Conservation (phyloP, 441 rosid genomes). For the Breynia disticha region DNA sequence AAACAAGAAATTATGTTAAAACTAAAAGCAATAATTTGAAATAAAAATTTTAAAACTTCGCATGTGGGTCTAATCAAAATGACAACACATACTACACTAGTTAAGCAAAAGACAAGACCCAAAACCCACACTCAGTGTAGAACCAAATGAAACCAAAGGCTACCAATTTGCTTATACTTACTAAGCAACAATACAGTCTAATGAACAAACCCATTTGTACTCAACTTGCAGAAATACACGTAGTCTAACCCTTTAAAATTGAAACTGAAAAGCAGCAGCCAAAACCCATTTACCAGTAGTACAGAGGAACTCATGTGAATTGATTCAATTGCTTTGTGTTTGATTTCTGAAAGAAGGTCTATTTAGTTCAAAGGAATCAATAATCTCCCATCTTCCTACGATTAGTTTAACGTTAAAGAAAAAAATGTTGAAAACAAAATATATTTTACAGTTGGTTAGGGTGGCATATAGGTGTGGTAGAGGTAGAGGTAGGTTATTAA, state of each 20-base stretch:
- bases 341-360: no score
- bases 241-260: background rate
- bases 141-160: conserved; percentile 31
- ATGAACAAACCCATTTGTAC: conserved; percentile 16
- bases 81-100: conserved; percentile 10
- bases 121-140: conserved; percentile 46
- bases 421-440: no score
- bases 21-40: background rate
- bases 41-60: conserved; percentile 24
- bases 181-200: conserved; percentile 12
- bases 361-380: no score
- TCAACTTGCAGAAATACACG: background rate
- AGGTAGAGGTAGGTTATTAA: no score
- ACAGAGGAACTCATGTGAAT: no score
- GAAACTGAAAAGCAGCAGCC: no score
- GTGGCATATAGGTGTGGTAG: no score
- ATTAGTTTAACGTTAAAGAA: no score
- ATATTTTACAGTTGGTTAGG: no score
- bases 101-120: conserved; percentile 31
- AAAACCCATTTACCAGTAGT: no score
- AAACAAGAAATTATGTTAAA: conserved; percentile 12
- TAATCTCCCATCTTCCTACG: no score
- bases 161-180: conserved; percentile 15
- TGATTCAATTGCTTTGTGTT: no score
- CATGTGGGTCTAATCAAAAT: conserved; percentile 6